Conservation (phyloP, 345 rosid species). For the Melaleuca alternifolia region DNA sequence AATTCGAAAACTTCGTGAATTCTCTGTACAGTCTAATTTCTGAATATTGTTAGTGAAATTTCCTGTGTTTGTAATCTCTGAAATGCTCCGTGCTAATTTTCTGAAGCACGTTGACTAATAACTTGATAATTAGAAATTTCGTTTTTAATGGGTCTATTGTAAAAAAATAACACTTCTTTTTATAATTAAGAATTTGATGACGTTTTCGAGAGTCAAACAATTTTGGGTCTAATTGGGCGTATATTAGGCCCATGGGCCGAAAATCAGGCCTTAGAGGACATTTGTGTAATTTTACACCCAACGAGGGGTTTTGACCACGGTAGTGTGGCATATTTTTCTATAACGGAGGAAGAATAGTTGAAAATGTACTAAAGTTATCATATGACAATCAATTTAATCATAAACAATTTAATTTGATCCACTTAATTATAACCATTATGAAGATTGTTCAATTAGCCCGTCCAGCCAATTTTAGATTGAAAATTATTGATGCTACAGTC, state of each 20-base stretch:
- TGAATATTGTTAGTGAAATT: not conserved
- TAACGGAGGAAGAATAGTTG: not conserved
- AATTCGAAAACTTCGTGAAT: not conserved
- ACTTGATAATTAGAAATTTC: no score
- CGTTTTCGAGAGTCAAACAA: no score
- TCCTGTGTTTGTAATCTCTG: not conserved
- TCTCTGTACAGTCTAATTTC: not conserved
- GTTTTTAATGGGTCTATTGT: no score
- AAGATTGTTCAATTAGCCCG: not conserved
- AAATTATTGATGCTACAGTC: not conserved
- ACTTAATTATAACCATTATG: not conserved
- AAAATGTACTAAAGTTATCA: no score
- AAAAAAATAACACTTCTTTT: no score
- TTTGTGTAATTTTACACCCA: not conserved
- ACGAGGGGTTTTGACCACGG: not conserved
- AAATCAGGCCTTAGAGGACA: not conserved
- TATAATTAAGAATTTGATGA: fast-evolving
- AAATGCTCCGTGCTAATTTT: not conserved
- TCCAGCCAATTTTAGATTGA: not conserved
- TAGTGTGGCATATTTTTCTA: not conserved
- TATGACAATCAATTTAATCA: no score
- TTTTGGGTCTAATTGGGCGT: not conserved
- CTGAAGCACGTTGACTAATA: no score
- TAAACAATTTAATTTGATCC: no score
- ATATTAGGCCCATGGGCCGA: not conserved